Evolutionary conservation across 2,329 filamentous ascomycete species (phyloP), one percentile per base, ranked within the genome.

Genomic region (Colletotrichum tabaci): DNA sequence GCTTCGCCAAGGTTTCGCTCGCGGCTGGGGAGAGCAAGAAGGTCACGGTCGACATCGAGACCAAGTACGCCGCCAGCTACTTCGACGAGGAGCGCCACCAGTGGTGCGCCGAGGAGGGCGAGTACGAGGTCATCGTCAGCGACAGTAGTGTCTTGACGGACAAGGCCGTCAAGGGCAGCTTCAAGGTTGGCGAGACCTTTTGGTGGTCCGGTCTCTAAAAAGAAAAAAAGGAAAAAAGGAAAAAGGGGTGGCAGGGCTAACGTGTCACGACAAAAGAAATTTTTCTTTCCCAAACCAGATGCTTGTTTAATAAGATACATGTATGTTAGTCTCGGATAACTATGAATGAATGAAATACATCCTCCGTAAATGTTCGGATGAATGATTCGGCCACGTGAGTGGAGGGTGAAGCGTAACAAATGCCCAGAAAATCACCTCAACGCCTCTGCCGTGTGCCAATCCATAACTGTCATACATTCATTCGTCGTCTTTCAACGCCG

Each of bases 31-130:
- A 92, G 81, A 86, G 82, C 55, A 87, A 88, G 81, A 83, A 75
- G 8, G 88, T 90, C 2, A 82, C 85, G n/a, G 84, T 95, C 9
- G 81, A 83, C 4, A 81, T 91, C 60, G 78, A 88, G 72, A 88
- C 88, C 76, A 93, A 92, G 81, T 90, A 93, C 66, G 90, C 89
- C 0, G 87, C 89, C 0, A 89, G 89, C 65, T 94, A 91, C 82
- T 94, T 90, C 85, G 91, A 94, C 75, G 92, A 94, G 82, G 86
- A 88, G 73, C 83, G 88, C 15, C 84, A 87, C 66, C 84, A 89
- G 76, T 95, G 92, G 92, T 87, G 88, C 23, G 87, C 87, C 1
- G 91, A 93, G 82, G 86, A 86, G 77, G 93, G 92, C 40, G 83
- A 84, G 58, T 94, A 94, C 78, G 87, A 87, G 67, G 85, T 94